phyloP scores from a whole-genome alignment of 495 filamentous ascomycete genomes.

The Podospora bellae-mahoneyi region DNA sequence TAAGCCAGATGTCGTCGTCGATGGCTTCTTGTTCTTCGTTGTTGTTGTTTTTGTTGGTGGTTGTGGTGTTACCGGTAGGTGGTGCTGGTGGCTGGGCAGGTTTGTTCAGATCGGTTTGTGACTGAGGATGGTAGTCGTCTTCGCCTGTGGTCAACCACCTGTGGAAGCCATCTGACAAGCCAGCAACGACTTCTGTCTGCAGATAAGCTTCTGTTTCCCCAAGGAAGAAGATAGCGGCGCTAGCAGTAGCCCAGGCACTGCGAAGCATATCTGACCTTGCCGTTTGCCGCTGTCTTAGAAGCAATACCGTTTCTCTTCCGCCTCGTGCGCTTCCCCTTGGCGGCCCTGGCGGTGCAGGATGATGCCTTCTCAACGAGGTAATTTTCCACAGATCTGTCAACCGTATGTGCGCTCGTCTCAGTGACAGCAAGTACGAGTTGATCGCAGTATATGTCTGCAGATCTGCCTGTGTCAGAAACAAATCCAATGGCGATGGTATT shows the following conservation, averaged over 20 bases:
- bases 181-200: slow-evolving; percentile 81
- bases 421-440: slow-evolving; percentile 79
- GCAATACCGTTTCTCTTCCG: slow-evolving; percentile 52
- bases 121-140: slow-evolving; percentile 17
- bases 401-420: slow-evolving; percentile 77
- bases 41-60: background rate
- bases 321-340: slow-evolving; percentile 57
- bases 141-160: slow-evolving; percentile 43
- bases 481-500: slow-evolving; percentile 75
- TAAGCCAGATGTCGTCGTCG: slow-evolving; percentile 29
- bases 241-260: slow-evolving; percentile 79
- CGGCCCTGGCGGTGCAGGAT: slow-evolving; percentile 65
- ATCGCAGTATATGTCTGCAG: slow-evolving; percentile 75
- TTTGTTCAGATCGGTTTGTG: background rate
- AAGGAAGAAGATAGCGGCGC: slow-evolving; percentile 80
- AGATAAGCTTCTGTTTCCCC: slow-evolving; percentile 82
- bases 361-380: slow-evolving; percentile 66
- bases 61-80: background rate
- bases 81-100: background rate
- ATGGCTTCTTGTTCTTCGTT: slow-evolving; percentile 1
- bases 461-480: slow-evolving; percentile 76
- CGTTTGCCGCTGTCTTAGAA: slow-evolving; percentile 57
- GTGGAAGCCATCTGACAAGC: slow-evolving; percentile 67
- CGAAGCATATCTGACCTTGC: slow-evolving; percentile 62
- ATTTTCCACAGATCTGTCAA: slow-evolving; percentile 83